phyloP scores from a whole-genome alignment of 345 rosid genomes.

The Arabis alpina region DNA sequence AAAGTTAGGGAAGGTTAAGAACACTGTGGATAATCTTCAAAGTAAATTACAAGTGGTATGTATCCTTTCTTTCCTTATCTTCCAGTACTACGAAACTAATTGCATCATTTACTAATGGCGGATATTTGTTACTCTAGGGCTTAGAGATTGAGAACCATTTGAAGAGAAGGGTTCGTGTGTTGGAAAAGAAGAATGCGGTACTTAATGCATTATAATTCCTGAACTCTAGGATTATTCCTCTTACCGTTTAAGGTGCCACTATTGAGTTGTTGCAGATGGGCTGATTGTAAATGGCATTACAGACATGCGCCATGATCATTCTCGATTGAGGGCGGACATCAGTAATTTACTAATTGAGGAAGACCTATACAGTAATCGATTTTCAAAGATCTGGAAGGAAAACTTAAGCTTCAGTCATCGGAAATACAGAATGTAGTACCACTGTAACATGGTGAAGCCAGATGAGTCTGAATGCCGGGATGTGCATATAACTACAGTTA shows the following conservation, averaged over 20 bases:
- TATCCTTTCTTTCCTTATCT: constrained; percentile 23
- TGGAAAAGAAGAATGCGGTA: constrained; percentile 85
- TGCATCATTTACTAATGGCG: constrained; percentile 14
- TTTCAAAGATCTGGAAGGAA: constrained; percentile 55
- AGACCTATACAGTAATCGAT: constrained; percentile 52
- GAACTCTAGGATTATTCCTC: constrained; percentile 7
- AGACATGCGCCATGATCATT: constrained; percentile 62
- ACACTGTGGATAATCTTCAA: constrained; percentile 65
- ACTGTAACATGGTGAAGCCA: constrained; percentile 43
- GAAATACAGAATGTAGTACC: constrained; percentile 44
- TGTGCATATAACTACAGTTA: constrained; percentile 55
- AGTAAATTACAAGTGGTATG: constrained; percentile 83
- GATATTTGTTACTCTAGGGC: constrained; percentile 59
- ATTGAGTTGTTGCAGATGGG: constrained; percentile 50
- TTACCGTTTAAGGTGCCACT: constrained; percentile 31
- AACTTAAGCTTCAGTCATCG: constrained; percentile 41
- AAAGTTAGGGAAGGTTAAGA: constrained; percentile 68
- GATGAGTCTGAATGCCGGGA: constrained; percentile 64
- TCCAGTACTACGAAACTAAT: not conserved
- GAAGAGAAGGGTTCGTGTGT: constrained; percentile 71
- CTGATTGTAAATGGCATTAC: constrained; percentile 52
- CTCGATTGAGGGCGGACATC: constrained; percentile 60
- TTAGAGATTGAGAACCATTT: constrained; percentile 95
- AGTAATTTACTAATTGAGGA: constrained; percentile 65
- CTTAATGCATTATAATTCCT: constrained; percentile 9